These are phyloP conservation scores for Dissophora ornata DNA, from an alignment of 192 early-diverging fungal species.

Conservation along the genomic window DNA sequence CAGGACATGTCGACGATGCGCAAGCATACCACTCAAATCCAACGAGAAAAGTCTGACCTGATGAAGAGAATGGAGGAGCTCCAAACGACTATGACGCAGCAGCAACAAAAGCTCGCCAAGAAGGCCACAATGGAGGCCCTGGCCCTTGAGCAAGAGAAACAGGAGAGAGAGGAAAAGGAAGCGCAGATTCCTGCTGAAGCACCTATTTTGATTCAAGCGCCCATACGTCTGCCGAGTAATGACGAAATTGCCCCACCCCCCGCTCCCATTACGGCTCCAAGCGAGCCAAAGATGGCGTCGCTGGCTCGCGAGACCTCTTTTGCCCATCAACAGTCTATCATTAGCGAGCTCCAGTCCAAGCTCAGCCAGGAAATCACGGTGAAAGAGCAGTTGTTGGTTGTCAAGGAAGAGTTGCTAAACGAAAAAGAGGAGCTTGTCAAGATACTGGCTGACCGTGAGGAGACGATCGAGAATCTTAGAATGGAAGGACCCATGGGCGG, in stretches of 20 bases:
- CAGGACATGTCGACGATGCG: constrained; percentile 71
- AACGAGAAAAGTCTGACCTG: constrained; percentile 71
- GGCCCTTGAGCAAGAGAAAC: constrained; percentile 34
- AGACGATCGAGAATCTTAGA: constrained; percentile 65
- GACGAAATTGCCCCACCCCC: constrained; percentile 11
- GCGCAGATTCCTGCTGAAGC: constrained; percentile 26
- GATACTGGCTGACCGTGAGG: constrained; percentile 64
- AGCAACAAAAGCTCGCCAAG: constrained; percentile 48
- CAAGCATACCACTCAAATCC: constrained; percentile 62
- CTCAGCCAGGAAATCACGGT: constrained; percentile 65
- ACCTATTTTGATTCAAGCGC: constrained; percentile 45
- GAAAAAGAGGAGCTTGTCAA: constrained; percentile 66
- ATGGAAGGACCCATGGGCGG: constrained; percentile 44
- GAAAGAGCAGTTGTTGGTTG: constrained; percentile 47
- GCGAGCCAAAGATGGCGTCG: constrained; percentile 37
- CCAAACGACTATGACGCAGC: constrained; percentile 26
- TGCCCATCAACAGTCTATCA: constrained; percentile 64
- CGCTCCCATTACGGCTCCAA: not conserved
- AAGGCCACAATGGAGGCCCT: constrained; percentile 43
- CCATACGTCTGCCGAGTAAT: constrained; percentile 11
- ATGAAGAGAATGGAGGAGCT: constrained; percentile 69
- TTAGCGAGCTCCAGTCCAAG: constrained; percentile 63
- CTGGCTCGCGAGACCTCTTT: constrained; percentile 53
- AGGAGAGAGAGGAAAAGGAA: constrained; percentile 1
- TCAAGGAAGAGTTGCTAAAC: constrained; percentile 28